These are phyloP conservation scores for Capsella bursapastoris DNA, from an alignment of 345 rosid species.

Conservation along the genomic window DNA sequence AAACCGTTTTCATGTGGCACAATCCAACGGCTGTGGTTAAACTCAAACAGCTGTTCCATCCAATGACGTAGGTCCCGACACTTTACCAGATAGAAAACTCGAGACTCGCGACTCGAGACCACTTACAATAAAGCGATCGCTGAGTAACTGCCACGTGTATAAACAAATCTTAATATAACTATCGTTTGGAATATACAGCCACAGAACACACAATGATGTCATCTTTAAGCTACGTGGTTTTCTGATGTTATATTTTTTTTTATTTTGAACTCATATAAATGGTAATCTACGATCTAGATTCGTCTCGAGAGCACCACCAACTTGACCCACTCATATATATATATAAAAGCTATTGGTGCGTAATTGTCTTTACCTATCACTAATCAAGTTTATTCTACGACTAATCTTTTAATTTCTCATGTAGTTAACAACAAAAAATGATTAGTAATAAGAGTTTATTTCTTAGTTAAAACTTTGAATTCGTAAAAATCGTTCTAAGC, in stretches of 20 bases:
- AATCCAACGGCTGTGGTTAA: slow-evolving; percentile 36
- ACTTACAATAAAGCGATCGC: slow-evolving; percentile 30
- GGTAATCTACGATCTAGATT: slow-evolving; percentile 37
- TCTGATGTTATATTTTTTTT: slow-evolving; percentile 4
- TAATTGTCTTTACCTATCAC: slow-evolving; percentile 27
- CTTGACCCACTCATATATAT: slow-evolving; percentile 13
- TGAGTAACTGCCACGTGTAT: slow-evolving; percentile 24
- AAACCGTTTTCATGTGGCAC: slow-evolving; percentile 16
- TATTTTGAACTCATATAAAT: not conserved
- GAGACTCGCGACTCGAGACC: slow-evolving; percentile 8
- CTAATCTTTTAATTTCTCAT: too few species aligned
- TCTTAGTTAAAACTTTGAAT: too few species aligned
- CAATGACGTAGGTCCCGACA: slow-evolving; percentile 1
- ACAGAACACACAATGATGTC: slow-evolving; percentile 16
- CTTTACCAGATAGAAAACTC: slow-evolving; percentile 24
- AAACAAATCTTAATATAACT: slow-evolving; percentile 2
- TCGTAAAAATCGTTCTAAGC: too few species aligned
- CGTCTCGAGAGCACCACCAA: slow-evolving; percentile 40
- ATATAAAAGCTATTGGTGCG: not conserved
- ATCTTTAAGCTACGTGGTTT: slow-evolving; percentile 14
- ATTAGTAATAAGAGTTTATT: too few species aligned
- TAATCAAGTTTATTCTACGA: not conserved
- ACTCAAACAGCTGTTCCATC: slow-evolving; percentile 17
- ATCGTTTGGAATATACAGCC: slow-evolving; percentile 21
- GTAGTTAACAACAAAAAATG: too few species aligned